phyloP scores from a whole-genome alignment of 306 rosid species.

The Rubus idaeus region DNA sequence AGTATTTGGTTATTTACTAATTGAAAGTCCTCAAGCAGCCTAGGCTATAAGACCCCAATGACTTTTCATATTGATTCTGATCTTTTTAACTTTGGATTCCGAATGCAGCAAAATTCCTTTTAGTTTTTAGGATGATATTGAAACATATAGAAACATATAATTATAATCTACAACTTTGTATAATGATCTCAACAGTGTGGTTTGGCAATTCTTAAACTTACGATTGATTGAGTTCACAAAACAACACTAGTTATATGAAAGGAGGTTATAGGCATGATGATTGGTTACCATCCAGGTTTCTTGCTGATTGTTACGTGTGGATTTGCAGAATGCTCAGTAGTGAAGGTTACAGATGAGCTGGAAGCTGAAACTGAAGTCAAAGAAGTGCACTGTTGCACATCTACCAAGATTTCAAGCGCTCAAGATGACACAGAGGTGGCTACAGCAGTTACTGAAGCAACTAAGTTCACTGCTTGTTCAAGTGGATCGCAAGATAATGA shows the following conservation, averaged over 20 bases:
- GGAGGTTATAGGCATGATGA: not conserved
- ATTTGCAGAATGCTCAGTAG: slow-evolving; percentile 28
- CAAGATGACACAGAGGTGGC: slow-evolving; percentile 30
- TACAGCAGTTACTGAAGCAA: slow-evolving; percentile 32
- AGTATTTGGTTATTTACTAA: not conserved
- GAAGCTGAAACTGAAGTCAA: slow-evolving; percentile 37
- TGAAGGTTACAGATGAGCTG: slow-evolving; percentile 34
- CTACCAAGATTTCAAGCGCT: slow-evolving; percentile 34
- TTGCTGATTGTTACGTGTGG: not conserved
- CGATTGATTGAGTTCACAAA: not conserved
- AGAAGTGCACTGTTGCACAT: slow-evolving; percentile 39
- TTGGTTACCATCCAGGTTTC: not conserved
- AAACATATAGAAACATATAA: not conserved
- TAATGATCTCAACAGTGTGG: not conserved
- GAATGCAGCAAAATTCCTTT: not conserved
- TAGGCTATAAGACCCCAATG: not conserved
- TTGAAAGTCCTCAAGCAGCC: not conserved
- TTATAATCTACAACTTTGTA: not conserved
- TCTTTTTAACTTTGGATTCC: not conserved
- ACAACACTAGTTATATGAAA: not conserved
- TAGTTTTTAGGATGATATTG: not conserved
- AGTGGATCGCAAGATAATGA: slow-evolving; percentile 28
- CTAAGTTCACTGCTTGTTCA: slow-evolving; percentile 38
- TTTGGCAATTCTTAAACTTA: no score
- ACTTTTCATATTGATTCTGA: not conserved